These are phyloP conservation scores for Huntiella decipiens DNA, from an alignment of 2,329 filamentous ascomycete species.

Conservation along the genomic window DNA sequence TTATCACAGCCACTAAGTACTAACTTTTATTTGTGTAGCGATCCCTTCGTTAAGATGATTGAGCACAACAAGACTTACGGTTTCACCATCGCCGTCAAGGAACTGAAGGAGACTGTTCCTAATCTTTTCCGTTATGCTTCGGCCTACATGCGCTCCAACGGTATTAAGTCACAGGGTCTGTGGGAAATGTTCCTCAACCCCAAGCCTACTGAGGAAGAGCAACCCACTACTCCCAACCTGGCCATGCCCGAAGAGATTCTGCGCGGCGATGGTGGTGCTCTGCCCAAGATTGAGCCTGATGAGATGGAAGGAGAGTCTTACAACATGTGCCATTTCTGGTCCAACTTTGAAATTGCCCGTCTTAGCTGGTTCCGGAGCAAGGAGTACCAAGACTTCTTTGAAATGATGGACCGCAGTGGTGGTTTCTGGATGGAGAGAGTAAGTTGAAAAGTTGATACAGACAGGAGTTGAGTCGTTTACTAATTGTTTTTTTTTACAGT, in stretches of 20 bases:
- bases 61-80: constrained; percentile 93
- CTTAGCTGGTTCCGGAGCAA: constrained; percentile 94
- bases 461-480: constrained; percentile 11
- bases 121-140: constrained; percentile 99
- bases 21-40: constrained; percentile 31
- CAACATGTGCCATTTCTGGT: constrained; percentile 99
- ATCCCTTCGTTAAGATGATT: constrained; percentile 92
- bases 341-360: constrained; percentile 93
- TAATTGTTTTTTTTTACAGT: constrained; percentile 35
- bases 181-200: constrained; percentile 98
- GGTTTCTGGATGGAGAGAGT: constrained; percentile 99
- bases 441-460: constrained; percentile 17
- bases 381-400: constrained; percentile 92
- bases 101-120: constrained; percentile 89
- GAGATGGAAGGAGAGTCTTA: constrained; percentile 95
- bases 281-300: constrained; percentile 75
- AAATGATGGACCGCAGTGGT: constrained; percentile 96
- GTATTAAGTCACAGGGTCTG: constrained; percentile 72
- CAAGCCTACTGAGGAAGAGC: constrained; percentile 37
- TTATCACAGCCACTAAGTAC: background rate
- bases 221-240: constrained; percentile 41
- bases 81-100: constrained; percentile 97
- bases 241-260: constrained; percentile 65
- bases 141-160: constrained; percentile 85
- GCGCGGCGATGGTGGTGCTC: constrained; percentile 44